These are phyloP conservation scores for Candida taoyuanica DNA, from an alignment of 805 yeast species.

Conservation along the genomic window DNA sequence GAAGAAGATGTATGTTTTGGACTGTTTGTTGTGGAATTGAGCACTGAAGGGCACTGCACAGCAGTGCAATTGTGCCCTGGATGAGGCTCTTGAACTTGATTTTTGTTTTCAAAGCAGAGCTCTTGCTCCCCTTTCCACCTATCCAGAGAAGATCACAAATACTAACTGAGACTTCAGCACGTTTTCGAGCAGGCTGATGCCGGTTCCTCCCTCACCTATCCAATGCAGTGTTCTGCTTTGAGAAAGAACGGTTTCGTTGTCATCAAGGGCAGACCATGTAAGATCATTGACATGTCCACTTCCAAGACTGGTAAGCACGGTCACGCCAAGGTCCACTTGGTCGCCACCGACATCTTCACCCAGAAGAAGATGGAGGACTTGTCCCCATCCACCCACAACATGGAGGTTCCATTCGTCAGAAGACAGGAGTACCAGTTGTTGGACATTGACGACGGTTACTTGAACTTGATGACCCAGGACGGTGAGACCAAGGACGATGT, in stretches of 20 bases:
- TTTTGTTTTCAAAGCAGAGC: not conserved
- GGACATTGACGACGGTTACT: slow-evolving; percentile 98
- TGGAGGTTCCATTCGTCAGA: slow-evolving; percentile 97
- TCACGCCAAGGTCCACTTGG: slow-evolving; percentile 99
- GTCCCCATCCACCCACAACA: slow-evolving; percentile 99
- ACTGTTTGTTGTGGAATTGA: too few species aligned
- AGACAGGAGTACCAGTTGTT: slow-evolving; percentile 96
- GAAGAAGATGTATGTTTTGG: slow-evolving; percentile 28
- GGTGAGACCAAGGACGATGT: slow-evolving; percentile 99
- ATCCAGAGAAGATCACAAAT: not conserved
- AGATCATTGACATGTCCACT: slow-evolving; percentile 99
- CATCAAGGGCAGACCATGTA: slow-evolving; percentile 99
- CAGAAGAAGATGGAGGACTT: slow-evolving; percentile 99
- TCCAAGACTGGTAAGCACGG: slow-evolving; percentile 99
- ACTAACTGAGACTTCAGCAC: slow-evolving; percentile 50
- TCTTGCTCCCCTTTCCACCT: not conserved
- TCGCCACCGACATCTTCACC: slow-evolving; percentile 98
- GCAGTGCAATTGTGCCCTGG: too few species aligned
- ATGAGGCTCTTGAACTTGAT: too few species aligned
- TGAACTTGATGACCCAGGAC: slow-evolving; percentile 91
- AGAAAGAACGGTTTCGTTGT: slow-evolving; percentile 99
- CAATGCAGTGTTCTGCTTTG: slow-evolving; percentile 99
- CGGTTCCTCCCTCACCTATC: slow-evolving; percentile 97
- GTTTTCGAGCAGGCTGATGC: slow-evolving; percentile 97
- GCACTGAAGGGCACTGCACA: too few species aligned